Conservation (phyloP, 2,329 filamentous ascomycete species). For the Rachicladosporium sp. region DNA sequence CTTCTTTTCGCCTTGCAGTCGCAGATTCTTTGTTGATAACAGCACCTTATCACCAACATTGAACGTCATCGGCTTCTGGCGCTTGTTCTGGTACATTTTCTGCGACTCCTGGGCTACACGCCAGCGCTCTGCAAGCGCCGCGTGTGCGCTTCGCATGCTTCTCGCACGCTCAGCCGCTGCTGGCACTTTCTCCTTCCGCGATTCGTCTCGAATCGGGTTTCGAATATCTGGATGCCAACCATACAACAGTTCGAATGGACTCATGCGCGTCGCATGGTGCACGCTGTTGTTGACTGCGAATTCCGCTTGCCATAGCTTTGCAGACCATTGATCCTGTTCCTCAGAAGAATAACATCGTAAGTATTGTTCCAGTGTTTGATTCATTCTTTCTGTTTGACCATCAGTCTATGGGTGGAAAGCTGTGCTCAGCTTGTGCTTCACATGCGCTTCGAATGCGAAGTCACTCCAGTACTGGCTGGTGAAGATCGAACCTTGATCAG, state of each 20-base stretch:
- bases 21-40: constrained; percentile 1
- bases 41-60: background rate
- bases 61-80: constrained; percentile 1
- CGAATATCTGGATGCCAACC: too few relatives aligned
- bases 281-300: too few relatives aligned
- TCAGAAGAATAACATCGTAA: constrained; percentile 3
- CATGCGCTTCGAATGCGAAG: constrained; percentile 1
- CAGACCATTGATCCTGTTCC: constrained; percentile 4
- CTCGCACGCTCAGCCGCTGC: background rate
- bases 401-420: constrained; percentile 9
- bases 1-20: background rate
- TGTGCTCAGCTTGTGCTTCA: constrained; percentile 6
- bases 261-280: too few relatives aligned
- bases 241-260: too few relatives aligned
- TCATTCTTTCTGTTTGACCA: too few relatives aligned
- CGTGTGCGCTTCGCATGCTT: constrained; percentile 2
- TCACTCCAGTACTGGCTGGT: constrained; percentile 5
- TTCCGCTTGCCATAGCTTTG: constrained; percentile 1
- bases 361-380: constrained; percentile 10
- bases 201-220: too few relatives aligned
- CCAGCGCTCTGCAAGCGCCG: background rate
- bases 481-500: constrained; percentile 6
- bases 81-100: constrained; percentile 1
- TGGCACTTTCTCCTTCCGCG: constrained; percentile 3
- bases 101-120: constrained; percentile 1